A percentile compares a stretch with the other conserved stretches of the same genome.
Conservation (phyloP, 2,329 filamentous ascomycete species). For the Grosmannia penicillata region DNA sequence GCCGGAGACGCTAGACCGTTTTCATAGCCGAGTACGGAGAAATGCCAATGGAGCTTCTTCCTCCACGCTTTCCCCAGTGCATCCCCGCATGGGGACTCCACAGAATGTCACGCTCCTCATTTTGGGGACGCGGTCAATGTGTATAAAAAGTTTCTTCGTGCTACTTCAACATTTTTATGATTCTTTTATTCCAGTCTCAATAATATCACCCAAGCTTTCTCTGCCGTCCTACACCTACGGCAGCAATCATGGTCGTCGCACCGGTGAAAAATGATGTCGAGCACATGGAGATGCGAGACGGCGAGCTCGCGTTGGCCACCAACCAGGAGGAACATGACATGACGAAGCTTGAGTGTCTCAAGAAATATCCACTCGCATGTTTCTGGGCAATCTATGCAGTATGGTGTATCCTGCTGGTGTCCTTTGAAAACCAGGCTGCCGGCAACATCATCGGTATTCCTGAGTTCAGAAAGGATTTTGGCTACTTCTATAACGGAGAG, state of each 20-base stretch:
- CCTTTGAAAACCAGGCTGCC: slow-evolving; percentile 14
- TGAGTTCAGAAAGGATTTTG: slow-evolving; percentile 25
- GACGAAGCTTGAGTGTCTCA: background rate
- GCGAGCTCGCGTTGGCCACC: slow-evolving; percentile 1
- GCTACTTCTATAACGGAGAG: slow-evolving; percentile 17
- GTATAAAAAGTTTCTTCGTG: no score
- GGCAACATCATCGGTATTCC: slow-evolving; percentile 23
- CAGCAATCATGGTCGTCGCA: background rate
- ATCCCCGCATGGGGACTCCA: no score
- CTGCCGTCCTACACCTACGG: no score
- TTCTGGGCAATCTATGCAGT: slow-evolving; percentile 4
- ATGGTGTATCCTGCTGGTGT: slow-evolving; percentile 2
- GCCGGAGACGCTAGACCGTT: no score
- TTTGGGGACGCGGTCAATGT: no score
- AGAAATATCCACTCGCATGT: slow-evolving; percentile 1
- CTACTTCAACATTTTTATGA: no score
- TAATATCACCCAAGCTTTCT: no score
- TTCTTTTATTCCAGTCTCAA: no score
- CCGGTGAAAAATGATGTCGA: background rate
- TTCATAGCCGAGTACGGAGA: no score
- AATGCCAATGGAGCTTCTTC: no score
- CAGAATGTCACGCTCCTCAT: no score
- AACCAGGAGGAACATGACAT: slow-evolving; percentile 5
- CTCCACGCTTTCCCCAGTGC: no score
- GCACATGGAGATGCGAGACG: background rate